Conservation (phyloP, 2,329 filamentous ascomycete genomes). For the Ascochyta koolunga region DNA sequence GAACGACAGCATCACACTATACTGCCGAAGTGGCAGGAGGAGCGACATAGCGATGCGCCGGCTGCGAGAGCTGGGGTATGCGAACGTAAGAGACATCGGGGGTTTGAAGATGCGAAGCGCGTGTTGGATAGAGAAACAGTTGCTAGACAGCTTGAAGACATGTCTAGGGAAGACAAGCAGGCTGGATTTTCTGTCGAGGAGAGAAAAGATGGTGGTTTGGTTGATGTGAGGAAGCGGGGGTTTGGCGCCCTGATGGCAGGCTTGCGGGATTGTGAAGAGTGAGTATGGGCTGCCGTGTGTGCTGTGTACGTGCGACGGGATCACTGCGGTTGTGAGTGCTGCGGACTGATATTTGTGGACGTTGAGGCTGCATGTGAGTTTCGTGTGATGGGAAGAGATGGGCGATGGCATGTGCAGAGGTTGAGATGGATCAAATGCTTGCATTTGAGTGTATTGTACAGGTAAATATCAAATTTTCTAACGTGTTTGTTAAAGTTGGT, state of each 20-base stretch:
- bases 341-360: not conserved
- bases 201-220: constrained; percentile 1
- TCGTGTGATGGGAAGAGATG: not conserved
- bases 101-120: constrained; percentile 42
- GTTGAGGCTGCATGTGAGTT: not conserved
- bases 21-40: constrained; percentile 45
- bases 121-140: constrained; percentile 38
- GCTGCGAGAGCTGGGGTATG: constrained; percentile 38
- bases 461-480: constrained; percentile 20
- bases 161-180: constrained; percentile 2
- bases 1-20: constrained; percentile 43
- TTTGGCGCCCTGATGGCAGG: constrained; percentile 35
- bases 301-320: too few relatives aligned
- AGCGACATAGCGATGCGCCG: constrained; percentile 41
- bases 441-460: constrained; percentile 17
- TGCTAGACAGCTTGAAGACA: constrained; percentile 20
- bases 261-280: constrained; percentile 26
- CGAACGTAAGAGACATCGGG: constrained; percentile 43
- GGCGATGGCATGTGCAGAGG: not conserved
- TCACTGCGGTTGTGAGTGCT: too few relatives aligned
- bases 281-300: too few relatives aligned
- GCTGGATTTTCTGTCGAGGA: not conserved
- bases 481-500: constrained; percentile 25
- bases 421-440: not conserved
- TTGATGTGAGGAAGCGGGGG: constrained; percentile 17